Evolutionary conservation across 768 basidiomycete species (phyloP).

Genomic region (Filobasidium wieringae): DNA sequence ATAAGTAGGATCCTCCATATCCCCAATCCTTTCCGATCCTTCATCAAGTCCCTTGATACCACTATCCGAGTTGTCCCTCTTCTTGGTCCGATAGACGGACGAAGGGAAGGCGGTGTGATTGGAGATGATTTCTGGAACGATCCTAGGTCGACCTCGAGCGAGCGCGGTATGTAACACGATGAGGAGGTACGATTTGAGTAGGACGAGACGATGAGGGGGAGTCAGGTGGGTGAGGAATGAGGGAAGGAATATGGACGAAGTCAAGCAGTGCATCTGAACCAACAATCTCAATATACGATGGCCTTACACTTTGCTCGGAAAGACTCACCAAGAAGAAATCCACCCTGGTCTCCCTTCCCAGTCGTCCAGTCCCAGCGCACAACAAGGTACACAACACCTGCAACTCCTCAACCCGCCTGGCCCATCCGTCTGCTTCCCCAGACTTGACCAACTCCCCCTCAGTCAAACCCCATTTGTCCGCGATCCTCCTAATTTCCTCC

Average conservation of each 20-base stretch:
- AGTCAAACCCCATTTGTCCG: conserved; percentile 18
- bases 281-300: not conserved
- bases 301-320: not conserved
- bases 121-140: conserved; percentile 19
- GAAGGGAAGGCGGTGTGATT: conserved; percentile 15
- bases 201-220: conserved; percentile 15
- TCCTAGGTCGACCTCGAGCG: conserved; percentile 18
- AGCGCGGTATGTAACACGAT: conserved; percentile 17
- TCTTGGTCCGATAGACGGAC: conserved; percentile 9
- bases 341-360: conserved; percentile 16
- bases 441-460: conserved; percentile 8
- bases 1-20: conserved; percentile 11
- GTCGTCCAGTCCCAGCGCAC: conserved; percentile 17
- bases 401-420: conserved; percentile 18
- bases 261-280: conserved; percentile 26
- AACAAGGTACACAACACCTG: conserved; percentile 22
- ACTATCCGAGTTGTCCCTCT: not conserved
- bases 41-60: not conserved
- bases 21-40: not conserved
- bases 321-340: conserved; percentile 30
- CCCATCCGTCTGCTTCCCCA: conserved; percentile 7
- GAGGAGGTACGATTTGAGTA: conserved; percentile 20
- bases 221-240: conserved; percentile 18
- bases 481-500: conserved; percentile 13
- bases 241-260: conserved; percentile 26